A percentile compares a stretch with the other conserved stretches of the same genome.
Conservation (phyloP, 2,329 filamentous ascomycete species). For the Malbranchea zuffiana region DNA sequence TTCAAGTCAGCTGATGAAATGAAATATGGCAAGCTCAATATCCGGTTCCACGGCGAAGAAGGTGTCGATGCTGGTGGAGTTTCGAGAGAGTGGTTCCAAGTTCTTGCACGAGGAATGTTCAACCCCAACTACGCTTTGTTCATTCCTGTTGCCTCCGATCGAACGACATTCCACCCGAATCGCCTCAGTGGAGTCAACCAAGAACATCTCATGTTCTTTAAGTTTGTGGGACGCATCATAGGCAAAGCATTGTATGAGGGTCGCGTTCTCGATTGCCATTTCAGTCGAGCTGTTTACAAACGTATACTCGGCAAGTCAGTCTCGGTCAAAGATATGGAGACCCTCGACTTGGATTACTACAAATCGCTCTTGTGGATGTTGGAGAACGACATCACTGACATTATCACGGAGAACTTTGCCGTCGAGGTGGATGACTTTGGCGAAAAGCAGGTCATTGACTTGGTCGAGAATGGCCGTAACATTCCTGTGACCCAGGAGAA, state of each 20-base stretch:
- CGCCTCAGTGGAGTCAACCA: constrained; percentile 86
- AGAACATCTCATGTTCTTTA: constrained; percentile 96
- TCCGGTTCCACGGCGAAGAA: constrained; percentile 93
- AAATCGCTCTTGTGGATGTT: constrained; percentile 98
- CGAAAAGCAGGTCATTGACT: constrained; percentile 73
- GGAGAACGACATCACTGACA: constrained; percentile 95
- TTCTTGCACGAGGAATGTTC: constrained; percentile 95
- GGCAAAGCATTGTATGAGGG: constrained; percentile 96
- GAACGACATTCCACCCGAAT: constrained; percentile 97
- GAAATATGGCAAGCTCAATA: constrained; percentile 97
- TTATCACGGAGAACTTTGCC: constrained; percentile 93
- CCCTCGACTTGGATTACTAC: constrained; percentile 95
- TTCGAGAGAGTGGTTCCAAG: constrained; percentile 98
- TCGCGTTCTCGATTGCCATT: constrained; percentile 92
- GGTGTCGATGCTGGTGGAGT: constrained; percentile 96
- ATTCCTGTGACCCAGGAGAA: constrained; percentile 94
- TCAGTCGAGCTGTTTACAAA: constrained; percentile 97
- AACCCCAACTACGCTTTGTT: constrained; percentile 96
- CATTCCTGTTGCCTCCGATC: constrained; percentile 89
- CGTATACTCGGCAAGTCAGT: constrained; percentile 89
- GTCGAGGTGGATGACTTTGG: constrained; percentile 92
- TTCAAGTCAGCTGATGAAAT: constrained; percentile 96
- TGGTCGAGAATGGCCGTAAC: constrained; percentile 78
- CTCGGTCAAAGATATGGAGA: constrained; percentile 98
- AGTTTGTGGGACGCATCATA: constrained; percentile 97